Evolutionary conservation across 768 basidiomycete species (phyloP).

Genomic region (Termitomyces sp.): DNA sequence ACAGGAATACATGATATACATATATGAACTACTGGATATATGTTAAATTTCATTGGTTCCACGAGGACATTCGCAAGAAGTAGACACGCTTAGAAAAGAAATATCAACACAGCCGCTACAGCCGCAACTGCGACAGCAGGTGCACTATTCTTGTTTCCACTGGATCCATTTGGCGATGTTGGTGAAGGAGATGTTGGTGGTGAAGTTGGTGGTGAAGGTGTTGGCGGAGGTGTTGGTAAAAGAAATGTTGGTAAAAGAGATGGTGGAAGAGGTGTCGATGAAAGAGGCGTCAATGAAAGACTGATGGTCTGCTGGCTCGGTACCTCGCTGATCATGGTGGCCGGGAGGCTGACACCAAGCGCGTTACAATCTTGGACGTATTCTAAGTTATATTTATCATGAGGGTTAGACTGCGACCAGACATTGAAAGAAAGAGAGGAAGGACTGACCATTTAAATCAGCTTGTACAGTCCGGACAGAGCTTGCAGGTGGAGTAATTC

Average conservation of each 20-base stretch:
- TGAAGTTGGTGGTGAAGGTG: too few species aligned
- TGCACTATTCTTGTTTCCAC: constrained; percentile 1
- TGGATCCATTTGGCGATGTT: too few species aligned
- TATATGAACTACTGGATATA: neutral
- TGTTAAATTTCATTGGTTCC: neutral
- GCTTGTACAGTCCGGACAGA: neutral
- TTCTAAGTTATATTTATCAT: neutral
- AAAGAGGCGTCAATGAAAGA: too few species aligned
- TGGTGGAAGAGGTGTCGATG: too few species aligned
- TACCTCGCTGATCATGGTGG: neutral
- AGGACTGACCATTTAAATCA: constrained; percentile 8
- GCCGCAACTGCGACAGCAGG: neutral
- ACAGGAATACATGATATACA: neutral
- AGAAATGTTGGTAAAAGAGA: too few species aligned
- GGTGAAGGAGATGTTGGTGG: too few species aligned
- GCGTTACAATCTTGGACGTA: constrained; percentile 5
- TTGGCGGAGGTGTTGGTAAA: neutral
- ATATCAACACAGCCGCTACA: constrained; percentile 1
- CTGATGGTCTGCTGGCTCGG: too few species aligned
- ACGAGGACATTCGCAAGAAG: neutral
- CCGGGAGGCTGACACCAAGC: constrained; percentile 10
- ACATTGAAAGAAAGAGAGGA: neutral
- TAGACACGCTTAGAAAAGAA: constrained; percentile 4
- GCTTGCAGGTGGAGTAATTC: neutral
- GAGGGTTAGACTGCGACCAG: neutral